phyloP scores from a whole-genome alignment of 805 yeast genomes.

The Myxozyma neotropica region DNA sequence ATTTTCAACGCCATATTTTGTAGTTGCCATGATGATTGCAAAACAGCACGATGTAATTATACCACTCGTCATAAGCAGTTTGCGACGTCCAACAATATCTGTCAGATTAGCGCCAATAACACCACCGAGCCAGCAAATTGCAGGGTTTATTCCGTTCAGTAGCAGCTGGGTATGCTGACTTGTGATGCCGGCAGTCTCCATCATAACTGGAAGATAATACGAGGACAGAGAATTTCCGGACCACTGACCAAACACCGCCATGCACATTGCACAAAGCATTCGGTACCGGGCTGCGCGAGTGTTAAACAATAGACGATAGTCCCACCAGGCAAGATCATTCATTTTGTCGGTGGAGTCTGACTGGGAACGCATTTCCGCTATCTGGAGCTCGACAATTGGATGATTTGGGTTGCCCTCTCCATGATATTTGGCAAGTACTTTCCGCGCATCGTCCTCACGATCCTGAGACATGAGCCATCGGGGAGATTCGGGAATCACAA shows the following conservation, averaged over 20 bases:
- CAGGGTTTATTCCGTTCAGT: conserved; percentile 55
- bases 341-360: background rate
- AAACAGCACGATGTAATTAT: conserved; percentile 42
- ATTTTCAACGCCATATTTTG: conserved; percentile 51
- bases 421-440: conserved; percentile 53
- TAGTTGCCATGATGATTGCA: conserved; percentile 49
- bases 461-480: conserved; percentile 53
- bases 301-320: conserved; percentile 9
- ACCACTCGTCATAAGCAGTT: conserved; percentile 40
- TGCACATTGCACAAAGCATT: conserved; percentile 43
- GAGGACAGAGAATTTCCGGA: conserved; percentile 45
- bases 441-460: conserved; percentile 56
- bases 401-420: conserved; percentile 46
- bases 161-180: conserved; percentile 50
- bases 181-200: conserved; percentile 57
- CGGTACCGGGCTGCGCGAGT: conserved; percentile 50
- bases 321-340: conserved; percentile 36
- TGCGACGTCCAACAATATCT: conserved; percentile 19
- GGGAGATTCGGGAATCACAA: conserved; percentile 46
- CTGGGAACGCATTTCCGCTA: conserved; percentile 23
- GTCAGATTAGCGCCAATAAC: conserved; percentile 15
- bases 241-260: conserved; percentile 49
- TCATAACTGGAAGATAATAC: conserved; percentile 54
- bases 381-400: conserved; percentile 22
- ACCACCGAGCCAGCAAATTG: conserved; percentile 41